These are phyloP conservation scores for Rubus parviflorus DNA, from an alignment of 306 rosid species.

Conservation along the genomic window DNA sequence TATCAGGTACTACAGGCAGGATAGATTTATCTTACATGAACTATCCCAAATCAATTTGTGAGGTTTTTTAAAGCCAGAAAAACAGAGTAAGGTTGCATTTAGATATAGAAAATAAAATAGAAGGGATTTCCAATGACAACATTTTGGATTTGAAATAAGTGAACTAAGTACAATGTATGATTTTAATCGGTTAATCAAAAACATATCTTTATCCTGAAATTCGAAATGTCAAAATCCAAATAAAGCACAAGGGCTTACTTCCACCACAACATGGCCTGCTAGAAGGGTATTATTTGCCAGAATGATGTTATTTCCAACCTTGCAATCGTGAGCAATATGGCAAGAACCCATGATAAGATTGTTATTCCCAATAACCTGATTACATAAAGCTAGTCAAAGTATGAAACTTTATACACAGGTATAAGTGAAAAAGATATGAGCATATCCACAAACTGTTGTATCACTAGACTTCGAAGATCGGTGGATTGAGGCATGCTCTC, in stretches of 20 bases:
- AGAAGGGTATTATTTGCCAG: slow-evolving; percentile 87
- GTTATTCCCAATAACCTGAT: slow-evolving; percentile 77
- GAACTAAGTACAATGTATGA: background rate
- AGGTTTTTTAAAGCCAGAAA: background rate
- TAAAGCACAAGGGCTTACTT: slow-evolving; percentile 46
- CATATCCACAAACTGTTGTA: slow-evolving; percentile 55
- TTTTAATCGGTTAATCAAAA: background rate
- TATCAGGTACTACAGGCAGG: slow-evolving; percentile 15
- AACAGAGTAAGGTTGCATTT: background rate
- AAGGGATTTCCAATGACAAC: background rate
- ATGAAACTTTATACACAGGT: slow-evolving; percentile 16
- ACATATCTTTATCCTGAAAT: background rate
- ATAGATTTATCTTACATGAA: background rate
- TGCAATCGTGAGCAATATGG: slow-evolving; percentile 97
- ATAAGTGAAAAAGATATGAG: background rate
- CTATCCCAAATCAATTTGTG: no score
- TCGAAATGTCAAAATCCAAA: background rate
- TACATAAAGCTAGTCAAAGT: slow-evolving; percentile 23
- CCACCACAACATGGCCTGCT: slow-evolving; percentile 90
- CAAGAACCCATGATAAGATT: slow-evolving; percentile 97
- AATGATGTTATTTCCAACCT: slow-evolving; percentile 71
- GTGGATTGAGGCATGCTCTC: slow-evolving; percentile 83
- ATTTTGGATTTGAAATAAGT: background rate
- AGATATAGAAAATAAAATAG: background rate
- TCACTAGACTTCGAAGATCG: slow-evolving; percentile 83